Conservation (phyloP, 495 filamentous ascomycete genomes). For the Cercophora sp. region DNA sequence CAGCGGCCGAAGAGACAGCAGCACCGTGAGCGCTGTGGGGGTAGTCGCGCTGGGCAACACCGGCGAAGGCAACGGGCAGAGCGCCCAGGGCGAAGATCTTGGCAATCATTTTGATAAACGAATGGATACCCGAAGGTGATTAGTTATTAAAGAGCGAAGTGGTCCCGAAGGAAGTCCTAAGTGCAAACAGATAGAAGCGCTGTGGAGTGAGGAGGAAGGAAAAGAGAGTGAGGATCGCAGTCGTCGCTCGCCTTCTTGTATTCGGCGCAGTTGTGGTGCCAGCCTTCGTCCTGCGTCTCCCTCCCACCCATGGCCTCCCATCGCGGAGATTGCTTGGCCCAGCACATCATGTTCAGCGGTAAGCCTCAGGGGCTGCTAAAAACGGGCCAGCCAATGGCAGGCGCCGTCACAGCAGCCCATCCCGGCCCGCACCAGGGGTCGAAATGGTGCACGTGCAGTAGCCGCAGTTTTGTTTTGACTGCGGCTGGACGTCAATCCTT, state of each 20-base stretch:
- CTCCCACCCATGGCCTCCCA: not conserved
- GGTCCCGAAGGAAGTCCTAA: slow-evolving; percentile 16
- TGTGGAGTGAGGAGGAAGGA: slow-evolving; percentile 1
- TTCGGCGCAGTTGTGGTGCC: too few species aligned
- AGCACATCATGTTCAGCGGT: not conserved
- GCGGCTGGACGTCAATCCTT: too few species aligned
- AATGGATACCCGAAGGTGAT: slow-evolving; percentile 4
- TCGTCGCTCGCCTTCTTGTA: not conserved
- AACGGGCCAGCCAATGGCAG: slow-evolving; percentile 1
- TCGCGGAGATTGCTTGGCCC: not conserved
- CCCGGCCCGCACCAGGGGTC: too few species aligned
- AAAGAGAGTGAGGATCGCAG: not conserved
- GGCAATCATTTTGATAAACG: slow-evolving; percentile 10
- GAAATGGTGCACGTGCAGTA: not conserved
- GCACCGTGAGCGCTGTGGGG: too few species aligned
- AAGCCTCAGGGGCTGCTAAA: not conserved
- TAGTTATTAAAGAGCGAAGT: slow-evolving; percentile 11
- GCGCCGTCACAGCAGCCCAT: not conserved
- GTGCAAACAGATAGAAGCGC: slow-evolving; percentile 7
- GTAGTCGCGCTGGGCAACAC: not conserved
- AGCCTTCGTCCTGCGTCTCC: too few species aligned
- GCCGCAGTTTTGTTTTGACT: slow-evolving; percentile 10
- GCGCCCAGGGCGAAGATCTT: slow-evolving; percentile 14
- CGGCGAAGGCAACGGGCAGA: slow-evolving; percentile 16
- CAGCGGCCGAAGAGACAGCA: too few species aligned